Evolutionary conservation across 305 asterid species (phyloP), one percentile per base, ranked within the genome.

Genomic region (Plantago rigida): DNA sequence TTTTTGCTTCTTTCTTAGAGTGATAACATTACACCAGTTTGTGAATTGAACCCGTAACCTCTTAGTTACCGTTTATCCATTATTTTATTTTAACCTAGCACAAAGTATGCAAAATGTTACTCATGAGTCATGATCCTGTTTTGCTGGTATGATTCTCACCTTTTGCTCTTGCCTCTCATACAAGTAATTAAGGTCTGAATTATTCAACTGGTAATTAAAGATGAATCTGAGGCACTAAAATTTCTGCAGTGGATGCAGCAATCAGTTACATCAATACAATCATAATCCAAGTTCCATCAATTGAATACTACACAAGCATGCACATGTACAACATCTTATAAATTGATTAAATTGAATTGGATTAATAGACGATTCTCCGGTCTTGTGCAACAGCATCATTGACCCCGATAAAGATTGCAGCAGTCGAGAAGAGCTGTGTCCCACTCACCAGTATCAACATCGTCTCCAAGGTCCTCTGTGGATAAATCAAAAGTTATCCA

Each of bases 381-480:
- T 64, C 68, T 47, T 26, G 28, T 8, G 47, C 39, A 49, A 51
- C 65, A 14, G 54, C 80, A 59, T 71, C 77, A 62, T 34, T 66
- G 68, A 81, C 67, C 50, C 93, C 93, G 17, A 74, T 69, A 67
- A 81, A 80, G 70, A 91, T 83, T 26, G 95, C 93, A 69, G 64
- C 82, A 0, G 82, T 78, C 73, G 81, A 83, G 51, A 86, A 73
- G 62, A 86, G 61, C 60, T 92, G 99, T 57, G 95, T 81, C 31
- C 89, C 99, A 26, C 91, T 77, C 74, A 88, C 48, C 51, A 88
- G 61, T 73, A 92, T 83, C 81, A 86, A 31, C 5, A 88, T 19
- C 34, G 62, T 71, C 85, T 92, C 99, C 86, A 92, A 75, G 17
- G 80, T 64, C 79, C 95, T 80, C 96, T 92, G 80, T 4, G 44